Percentiles rank a stretch among this genome's conserved stretches.
Conservation (phyloP, 176 grass and related monocot species). For the Carex myosuroides region DNA sequence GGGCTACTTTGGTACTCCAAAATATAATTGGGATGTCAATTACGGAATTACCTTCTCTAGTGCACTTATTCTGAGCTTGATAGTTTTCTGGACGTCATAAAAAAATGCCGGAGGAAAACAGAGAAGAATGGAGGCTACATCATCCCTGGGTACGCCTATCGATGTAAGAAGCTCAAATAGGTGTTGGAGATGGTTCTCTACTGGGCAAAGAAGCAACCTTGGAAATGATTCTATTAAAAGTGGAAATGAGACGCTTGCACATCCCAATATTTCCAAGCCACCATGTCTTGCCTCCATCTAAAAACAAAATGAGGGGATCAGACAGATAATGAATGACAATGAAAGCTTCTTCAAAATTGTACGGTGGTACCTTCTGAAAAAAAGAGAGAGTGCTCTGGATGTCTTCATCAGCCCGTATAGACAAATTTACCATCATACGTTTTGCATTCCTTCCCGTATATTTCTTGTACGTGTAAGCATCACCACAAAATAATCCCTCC, state of each 20-base stretch:
- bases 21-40: not conserved
- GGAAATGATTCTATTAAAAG: slow-evolving; percentile 89
- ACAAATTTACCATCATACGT: slow-evolving; percentile 74
- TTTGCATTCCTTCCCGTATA: slow-evolving; percentile 65
- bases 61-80: slow-evolving; percentile 58
- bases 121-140: slow-evolving; percentile 49
- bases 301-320: not conserved
- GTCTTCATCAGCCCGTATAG: slow-evolving; percentile 60
- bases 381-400: slow-evolving; percentile 77
- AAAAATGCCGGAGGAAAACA: slow-evolving; percentile 65
- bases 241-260: slow-evolving; percentile 50
- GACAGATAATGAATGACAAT: not conserved
- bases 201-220: slow-evolving; percentile 59
- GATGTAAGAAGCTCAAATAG: slow-evolving; percentile 40
- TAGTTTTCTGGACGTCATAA: slow-evolving; percentile 52
- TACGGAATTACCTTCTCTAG: slow-evolving; percentile 53
- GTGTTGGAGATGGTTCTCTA: slow-evolving; percentile 54
- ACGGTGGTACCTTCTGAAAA: slow-evolving; percentile 56
- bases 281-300: slow-evolving; percentile 91
- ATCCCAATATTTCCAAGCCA: slow-evolving; percentile 60
- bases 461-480: slow-evolving; percentile 27
- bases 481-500: slow-evolving; percentile 56
- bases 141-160: slow-evolving; percentile 30
- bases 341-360: slow-evolving; percentile 14
- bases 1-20: not conserved